These are phyloP conservation scores for Globisporangium parvum DNA, from an alignment of 352 stramenopile genomes.

Conservation along the genomic window DNA sequence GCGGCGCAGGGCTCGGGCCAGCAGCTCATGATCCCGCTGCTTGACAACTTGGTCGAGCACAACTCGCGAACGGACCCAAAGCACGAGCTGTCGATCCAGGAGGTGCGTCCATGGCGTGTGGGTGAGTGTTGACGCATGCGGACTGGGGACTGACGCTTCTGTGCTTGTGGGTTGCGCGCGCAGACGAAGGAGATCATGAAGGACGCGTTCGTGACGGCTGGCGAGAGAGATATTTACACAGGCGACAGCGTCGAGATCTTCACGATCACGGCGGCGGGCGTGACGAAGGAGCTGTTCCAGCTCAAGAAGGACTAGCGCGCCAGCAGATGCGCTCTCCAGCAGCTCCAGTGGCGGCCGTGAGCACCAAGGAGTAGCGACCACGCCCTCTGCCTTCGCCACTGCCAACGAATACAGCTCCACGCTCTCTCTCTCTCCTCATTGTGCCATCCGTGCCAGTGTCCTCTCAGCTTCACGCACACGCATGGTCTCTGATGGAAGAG, in stretches of 20 bases:
- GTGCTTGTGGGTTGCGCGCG: too few relatives aligned
- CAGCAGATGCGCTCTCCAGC: neutral
- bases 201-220: constrained; percentile 97
- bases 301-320: constrained; percentile 95
- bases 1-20: constrained; percentile 88
- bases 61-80: constrained; percentile 90
- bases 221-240: constrained; percentile 99
- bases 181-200: constrained; percentile 97
- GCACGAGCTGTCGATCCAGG: constrained; percentile 81
- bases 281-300: constrained; percentile 88
- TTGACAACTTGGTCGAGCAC: constrained; percentile 96
- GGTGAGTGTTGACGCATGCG: neutral
- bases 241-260: constrained; percentile 97
- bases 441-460: too few relatives aligned
- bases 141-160: neutral
- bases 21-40: constrained; percentile 97
- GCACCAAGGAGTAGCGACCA: too few relatives aligned
- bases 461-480: too few relatives aligned
- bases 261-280: constrained; percentile 93
- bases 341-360: too few relatives aligned
- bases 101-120: constrained; percentile 35
- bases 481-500: too few relatives aligned
- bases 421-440: too few relatives aligned
- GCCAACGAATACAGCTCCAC: too few relatives aligned
- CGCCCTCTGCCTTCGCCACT: too few relatives aligned